phyloP scores from a whole-genome alignment of 768 basidiomycete species.

The Podaxis sp. region DNA sequence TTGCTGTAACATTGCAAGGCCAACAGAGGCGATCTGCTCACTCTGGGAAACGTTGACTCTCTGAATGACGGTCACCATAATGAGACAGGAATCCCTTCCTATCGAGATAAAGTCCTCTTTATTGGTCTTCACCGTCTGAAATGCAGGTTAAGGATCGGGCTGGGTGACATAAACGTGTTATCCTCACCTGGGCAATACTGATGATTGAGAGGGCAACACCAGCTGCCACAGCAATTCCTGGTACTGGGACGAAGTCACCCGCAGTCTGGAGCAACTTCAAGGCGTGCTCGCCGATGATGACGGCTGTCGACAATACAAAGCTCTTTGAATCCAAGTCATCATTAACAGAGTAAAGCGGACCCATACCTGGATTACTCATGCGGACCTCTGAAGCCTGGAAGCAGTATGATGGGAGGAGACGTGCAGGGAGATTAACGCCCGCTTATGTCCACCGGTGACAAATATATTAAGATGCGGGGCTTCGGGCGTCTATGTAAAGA shows the following conservation, averaged over 20 bases:
- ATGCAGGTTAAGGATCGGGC: not conserved
- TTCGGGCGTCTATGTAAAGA: no score
- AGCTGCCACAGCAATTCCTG: constrained; percentile 9
- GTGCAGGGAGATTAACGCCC: not conserved
- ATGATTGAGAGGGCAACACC: not conserved
- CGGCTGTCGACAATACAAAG: not conserved
- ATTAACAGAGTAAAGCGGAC: no score
- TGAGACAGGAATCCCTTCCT: constrained; percentile 5
- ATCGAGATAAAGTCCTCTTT: constrained; percentile 3
- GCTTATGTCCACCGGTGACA: no score
- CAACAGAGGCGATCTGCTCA: not conserved
- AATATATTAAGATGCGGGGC: no score
- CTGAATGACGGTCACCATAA: constrained; percentile 5
- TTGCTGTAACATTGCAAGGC: not conserved
- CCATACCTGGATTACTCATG: constrained; percentile 1
- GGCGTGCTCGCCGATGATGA: not conserved
- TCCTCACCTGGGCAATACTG: not conserved
- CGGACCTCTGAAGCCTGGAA: not conserved
- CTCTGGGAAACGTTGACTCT: not conserved
- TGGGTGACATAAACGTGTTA: not conserved
- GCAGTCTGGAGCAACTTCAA: not conserved
- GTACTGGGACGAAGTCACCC: not conserved
- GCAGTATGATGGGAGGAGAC: not conserved
- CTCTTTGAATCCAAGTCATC: not conserved
- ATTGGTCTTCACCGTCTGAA: constrained; percentile 5